Evolutionary conservation across 2,329 filamentous ascomycete genomes (phyloP), one percentile per base, ranked within the genome.

Genomic region (Graphiopsis chlorocephala): DNA sequence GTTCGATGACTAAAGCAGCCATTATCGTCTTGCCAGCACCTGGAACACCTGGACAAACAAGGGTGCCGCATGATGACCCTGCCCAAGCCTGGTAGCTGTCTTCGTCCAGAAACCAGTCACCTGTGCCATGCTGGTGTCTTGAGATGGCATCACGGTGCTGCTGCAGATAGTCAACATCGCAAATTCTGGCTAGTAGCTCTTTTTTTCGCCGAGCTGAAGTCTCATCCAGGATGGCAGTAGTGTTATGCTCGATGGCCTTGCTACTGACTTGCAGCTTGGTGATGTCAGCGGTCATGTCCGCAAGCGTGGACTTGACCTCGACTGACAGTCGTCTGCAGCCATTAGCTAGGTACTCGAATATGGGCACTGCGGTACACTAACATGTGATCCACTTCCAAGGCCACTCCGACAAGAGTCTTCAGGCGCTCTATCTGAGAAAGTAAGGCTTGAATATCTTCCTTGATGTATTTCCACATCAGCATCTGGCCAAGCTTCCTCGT

Each of bases 1-100:
- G 33, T 42, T 62, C 59, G 12, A 62, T 31, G 14, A 55, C 47
- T 15, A 62, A 29, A 4, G 59, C 47, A 20, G 59, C 47, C 47
- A 62, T 62, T 7, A 62, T 55, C 1, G 59, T 55, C 20, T 62
- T 62, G 1, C 59, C 59, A 1, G 48, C 59, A 29, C 59, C 59
- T 11, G 59, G 59, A 2, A 25, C 33, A 3, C 59, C 59, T 14
- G 59, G 59, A 15, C 59, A 62, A 12, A 42, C 26, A 11, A 62
- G 59, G 1, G 59, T 62, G 15, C 47, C 31, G 15, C 33, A 1
- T 7, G 15, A 26, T 17, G 59, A 55, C 1, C 20, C 1, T 1
- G 17, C 4, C 59, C 59, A 62, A 2, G 7, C 12, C 2, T 31
- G 59, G 17, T 42, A 62, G 2, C 2, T 4, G 10, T 4, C 4